phyloP scores from a whole-genome alignment of 73 alveolate species.

The Effrenium voratum region DNA sequence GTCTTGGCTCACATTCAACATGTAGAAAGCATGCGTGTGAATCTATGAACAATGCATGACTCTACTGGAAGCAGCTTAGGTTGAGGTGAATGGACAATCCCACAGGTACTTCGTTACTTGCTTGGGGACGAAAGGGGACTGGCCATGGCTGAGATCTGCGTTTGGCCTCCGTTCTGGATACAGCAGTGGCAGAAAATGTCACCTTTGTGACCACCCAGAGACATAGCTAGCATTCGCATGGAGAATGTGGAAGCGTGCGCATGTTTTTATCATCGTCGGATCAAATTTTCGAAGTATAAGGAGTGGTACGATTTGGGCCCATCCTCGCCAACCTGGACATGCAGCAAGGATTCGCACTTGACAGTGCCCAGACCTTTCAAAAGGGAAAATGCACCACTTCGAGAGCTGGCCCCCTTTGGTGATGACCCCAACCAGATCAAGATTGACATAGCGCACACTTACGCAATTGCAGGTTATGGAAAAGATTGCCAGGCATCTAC shows the following conservation, averaged over 20 bases:
- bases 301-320: conserved; percentile 8
- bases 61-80: too few relatives aligned
- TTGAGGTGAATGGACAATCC: too few relatives aligned
- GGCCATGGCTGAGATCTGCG: not conserved
- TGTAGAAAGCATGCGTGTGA: too few relatives aligned
- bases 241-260: not conserved
- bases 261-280: not conserved
- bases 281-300: not conserved
- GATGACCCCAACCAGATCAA: not conserved
- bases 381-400: not conserved
- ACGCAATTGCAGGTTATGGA: conserved; percentile 52
- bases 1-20: too few relatives aligned
- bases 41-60: too few relatives aligned
- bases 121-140: conserved; percentile 4
- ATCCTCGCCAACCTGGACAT: not conserved
- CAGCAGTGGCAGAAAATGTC: not conserved
- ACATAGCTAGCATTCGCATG: not conserved
- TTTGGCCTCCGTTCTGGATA: not conserved
- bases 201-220: not conserved
- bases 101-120: not conserved
- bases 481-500: conserved; percentile 23
- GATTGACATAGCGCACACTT: conserved; percentile 25
- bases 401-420: too few relatives aligned
- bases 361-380: not conserved
- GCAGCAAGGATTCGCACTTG: not conserved